A percentile compares a stretch with the other conserved stretches of the same genome.
Conservation (phyloP, 2,329 filamentous ascomycete species). For the Pseudomassariella vexata region DNA sequence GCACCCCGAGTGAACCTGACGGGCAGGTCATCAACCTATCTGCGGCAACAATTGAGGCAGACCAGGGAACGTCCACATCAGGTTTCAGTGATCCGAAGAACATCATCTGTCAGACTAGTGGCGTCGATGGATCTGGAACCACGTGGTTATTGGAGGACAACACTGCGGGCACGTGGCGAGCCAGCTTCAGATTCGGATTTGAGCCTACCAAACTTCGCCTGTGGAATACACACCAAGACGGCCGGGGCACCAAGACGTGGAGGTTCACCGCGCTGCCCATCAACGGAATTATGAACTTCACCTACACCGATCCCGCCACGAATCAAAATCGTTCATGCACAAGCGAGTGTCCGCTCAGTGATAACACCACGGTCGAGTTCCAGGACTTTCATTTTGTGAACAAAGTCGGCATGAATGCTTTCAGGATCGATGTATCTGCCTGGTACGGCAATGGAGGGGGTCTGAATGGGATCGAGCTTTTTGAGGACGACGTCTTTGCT, state of each 20-base stretch:
- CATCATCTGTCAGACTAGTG: constrained; percentile 73
- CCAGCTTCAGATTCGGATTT: constrained; percentile 77
- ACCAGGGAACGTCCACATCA: constrained; percentile 51
- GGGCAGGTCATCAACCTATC: constrained; percentile 79
- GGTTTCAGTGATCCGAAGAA: constrained; percentile 73
- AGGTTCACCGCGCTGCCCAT: constrained; percentile 80
- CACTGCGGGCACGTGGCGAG: constrained; percentile 75
- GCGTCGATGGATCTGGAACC: constrained; percentile 61
- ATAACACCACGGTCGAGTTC: constrained; percentile 57
- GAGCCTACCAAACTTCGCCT: constrained; percentile 80
- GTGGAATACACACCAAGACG: constrained; percentile 80
- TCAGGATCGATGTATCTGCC: constrained; percentile 77
- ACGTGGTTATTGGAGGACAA: constrained; percentile 79
- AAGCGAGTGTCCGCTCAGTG: constrained; percentile 76
- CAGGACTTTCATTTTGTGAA: constrained; percentile 95
- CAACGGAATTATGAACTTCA: constrained; percentile 93
- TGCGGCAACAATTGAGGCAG: constrained; percentile 66
- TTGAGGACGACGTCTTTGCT: constrained; percentile 75
- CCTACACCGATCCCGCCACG: constrained; percentile 72
- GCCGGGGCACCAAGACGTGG: constrained; percentile 82
- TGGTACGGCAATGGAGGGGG: constrained; percentile 87
- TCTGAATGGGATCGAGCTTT: constrained; percentile 79
- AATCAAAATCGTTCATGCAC: constrained; percentile 69
- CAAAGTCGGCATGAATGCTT: constrained; percentile 76
- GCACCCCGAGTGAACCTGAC: constrained; percentile 59